Base-by-base conservation (phyloP, 805 yeast genomes). In the Lipomyces sp. region DNA sequence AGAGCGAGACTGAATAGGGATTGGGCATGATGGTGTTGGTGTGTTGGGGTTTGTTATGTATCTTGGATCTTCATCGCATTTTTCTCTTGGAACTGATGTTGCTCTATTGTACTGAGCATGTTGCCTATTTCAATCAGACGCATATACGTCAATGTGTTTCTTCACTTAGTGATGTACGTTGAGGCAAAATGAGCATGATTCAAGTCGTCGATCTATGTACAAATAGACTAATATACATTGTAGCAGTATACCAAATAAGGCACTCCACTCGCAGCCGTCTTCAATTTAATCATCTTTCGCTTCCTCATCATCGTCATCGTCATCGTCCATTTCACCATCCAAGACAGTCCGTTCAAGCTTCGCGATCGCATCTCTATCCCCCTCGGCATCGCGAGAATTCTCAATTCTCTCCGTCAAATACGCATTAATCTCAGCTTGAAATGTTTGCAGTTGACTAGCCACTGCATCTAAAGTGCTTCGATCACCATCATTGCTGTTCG, bases 301-400 rank as follows among this genome's bases (percentile, higher is more conserved):
- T 18, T 64, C 69, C n/a, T 66, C 64, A 13, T 66, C 64, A 13
- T 56, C 69, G 37, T 53, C 50, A n/a, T 65, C 67, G 10, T 39
- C 66, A 6, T 64, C 70, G 33, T 62, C 72, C 15, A 37, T 37
- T n/a, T 68, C 72, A n/a, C 70, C 72, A 58, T 69, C 72, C 33
- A 69, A 35, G 18, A 67, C 61, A 10, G 51, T 48, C 57, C 59
- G 57, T 59, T 69, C 72, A 53, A 66, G 37, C 53, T 39, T n/a
- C 34, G 45, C 59, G 51, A 62, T 65, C 50, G 33, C 67, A 8
- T 53, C 67, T 8, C 57, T 45, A 6, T 53, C 63, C 5, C 50
- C 57, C 11, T 29, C 32, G 24, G 24, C 24, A 33, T 2, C 18
- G 29, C 53, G 53, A 11, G 45, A 11, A 5, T 18, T 33, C 53